Percentiles rank a stretch among this genome's conserved stretches.
phyloP scores from a whole-genome alignment of 495 filamentous ascomycete species.

The Aspergillus sclerotioniger region DNA sequence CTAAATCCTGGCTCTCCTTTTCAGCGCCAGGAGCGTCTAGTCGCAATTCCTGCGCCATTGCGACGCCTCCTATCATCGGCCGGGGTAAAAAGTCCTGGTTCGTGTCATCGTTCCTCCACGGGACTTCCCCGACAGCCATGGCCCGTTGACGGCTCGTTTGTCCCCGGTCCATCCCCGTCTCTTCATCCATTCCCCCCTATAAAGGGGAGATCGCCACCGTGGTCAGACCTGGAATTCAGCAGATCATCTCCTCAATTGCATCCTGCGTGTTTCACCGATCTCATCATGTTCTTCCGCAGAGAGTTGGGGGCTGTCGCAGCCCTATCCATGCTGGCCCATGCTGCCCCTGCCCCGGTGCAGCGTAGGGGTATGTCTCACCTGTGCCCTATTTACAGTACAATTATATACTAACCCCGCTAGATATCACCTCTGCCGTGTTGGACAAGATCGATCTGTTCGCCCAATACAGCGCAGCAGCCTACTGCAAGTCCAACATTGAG shows the following conservation, averaged over 20 bases:
- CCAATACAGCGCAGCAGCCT: constrained; percentile 63
- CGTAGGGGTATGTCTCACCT: constrained; percentile 2
- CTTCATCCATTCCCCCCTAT: background rate
- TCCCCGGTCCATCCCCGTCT: background rate
- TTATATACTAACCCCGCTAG: constrained; percentile 5
- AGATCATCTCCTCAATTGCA: background rate
- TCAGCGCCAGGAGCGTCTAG: background rate
- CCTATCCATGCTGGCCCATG: background rate
- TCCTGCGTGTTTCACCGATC: background rate
- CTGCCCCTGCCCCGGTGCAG: constrained; percentile 3
- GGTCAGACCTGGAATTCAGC: background rate
- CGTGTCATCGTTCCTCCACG: background rate
- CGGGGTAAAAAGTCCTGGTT: background rate
- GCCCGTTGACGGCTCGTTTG: background rate
- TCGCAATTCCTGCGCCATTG: background rate
- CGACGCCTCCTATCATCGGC: background rate
- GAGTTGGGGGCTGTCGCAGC: constrained; percentile 1
- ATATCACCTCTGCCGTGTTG: constrained; percentile 12
- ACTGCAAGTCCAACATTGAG: constrained; percentile 55
- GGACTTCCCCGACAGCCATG: background rate
- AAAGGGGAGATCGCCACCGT: background rate
- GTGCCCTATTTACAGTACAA: background rate
- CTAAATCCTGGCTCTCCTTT: background rate
- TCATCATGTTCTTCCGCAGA: background rate
- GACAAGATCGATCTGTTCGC: constrained; percentile 54